Evolutionary conservation across 1,284 basidiomycete genomes (phyloP).

Genomic region (Rhodotorula sp.): DNA sequence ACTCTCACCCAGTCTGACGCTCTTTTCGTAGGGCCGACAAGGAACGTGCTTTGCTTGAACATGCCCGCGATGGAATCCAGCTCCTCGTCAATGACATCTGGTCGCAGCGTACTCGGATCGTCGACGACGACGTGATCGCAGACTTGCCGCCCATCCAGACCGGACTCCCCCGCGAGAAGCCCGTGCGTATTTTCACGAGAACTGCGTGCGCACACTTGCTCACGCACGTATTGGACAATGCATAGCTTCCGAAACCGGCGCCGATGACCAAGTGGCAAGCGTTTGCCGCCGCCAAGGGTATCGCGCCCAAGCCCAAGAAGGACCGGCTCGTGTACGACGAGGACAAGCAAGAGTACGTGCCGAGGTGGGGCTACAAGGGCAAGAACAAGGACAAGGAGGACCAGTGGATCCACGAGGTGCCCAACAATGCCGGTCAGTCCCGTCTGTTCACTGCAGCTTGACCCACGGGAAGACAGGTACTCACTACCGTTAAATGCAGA

Average conservation of each 20-base stretch:
- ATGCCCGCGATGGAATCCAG: constrained; percentile 84
- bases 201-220: not conserved
- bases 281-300: constrained; percentile 93
- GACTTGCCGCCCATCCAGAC: constrained; percentile 74
- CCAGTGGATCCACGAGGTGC: constrained; percentile 91
- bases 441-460: not conserved
- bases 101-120: constrained; percentile 70
- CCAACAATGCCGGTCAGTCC: constrained; percentile 71
- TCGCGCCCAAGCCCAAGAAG: constrained; percentile 67
- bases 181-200: not conserved
- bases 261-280: constrained; percentile 94
- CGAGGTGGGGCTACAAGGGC: constrained; percentile 85
- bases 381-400: constrained; percentile 86
- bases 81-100: constrained; percentile 76
- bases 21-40: constrained; percentile 60
- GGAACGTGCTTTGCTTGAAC: constrained; percentile 73
- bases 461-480: constrained; percentile 9
- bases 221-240: too few species aligned
- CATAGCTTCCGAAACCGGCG: constrained; percentile 76
- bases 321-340: constrained; percentile 93
- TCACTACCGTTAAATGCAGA: constrained; percentile 59
- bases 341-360: constrained; percentile 87
- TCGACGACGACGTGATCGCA: constrained; percentile 79
- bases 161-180: constrained; percentile 79
- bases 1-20: not conserved